Base-by-base conservation (phyloP, 805 yeast species). In the Metschnikowia noctiluminum region DNA sequence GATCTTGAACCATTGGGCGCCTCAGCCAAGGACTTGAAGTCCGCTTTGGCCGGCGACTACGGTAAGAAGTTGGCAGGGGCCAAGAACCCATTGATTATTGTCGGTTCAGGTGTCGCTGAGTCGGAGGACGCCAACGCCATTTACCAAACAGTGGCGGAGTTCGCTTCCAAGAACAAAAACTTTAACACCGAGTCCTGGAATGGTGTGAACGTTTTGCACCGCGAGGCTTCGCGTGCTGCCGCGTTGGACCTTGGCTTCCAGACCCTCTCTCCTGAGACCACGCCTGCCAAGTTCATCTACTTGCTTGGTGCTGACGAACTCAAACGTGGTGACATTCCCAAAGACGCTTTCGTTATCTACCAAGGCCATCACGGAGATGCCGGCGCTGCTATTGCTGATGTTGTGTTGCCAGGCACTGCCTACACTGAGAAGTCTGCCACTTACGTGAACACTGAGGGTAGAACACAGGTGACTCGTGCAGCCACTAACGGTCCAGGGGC, bases 351-450 rank as follows among this genome's bases (percentile, higher is more conserved):
- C 65, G 96, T 89, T 30, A 83, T 88, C 45, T 88, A 88, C 71
- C 89, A 88, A 71, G 96, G 96, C 48, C 96, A 89, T 69, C 96
- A 88, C 69, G 96, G 96, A 71, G 96, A 88, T 60, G 68, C 79
- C 21, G 96, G 96, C 58, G 96, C 96, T 28, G 83, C 92, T 8
- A 79, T 81, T 58, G 96, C 96, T 40, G 96, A 88, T 66, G 95
- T 88, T 40, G 79, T 88, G 51, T 78, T 88, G 57, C 96, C 96
- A 40, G 91, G 91, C 42, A 78, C 91, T 34, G 96, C 96, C 36
- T 89, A 85, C 78, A 89, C 96, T 36, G 96, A 88, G 68, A 89
- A 88, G 70, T 73, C 82, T 28, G 90, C 87, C 49, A 89, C 94
- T 5, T 88, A 80, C 67, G 91, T 88, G 55, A 88, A 88, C 72